Evolutionary conservation across 2,329 filamentous ascomycete species (phyloP).

Genomic region (Aureobasidium melanogenum): DNA sequence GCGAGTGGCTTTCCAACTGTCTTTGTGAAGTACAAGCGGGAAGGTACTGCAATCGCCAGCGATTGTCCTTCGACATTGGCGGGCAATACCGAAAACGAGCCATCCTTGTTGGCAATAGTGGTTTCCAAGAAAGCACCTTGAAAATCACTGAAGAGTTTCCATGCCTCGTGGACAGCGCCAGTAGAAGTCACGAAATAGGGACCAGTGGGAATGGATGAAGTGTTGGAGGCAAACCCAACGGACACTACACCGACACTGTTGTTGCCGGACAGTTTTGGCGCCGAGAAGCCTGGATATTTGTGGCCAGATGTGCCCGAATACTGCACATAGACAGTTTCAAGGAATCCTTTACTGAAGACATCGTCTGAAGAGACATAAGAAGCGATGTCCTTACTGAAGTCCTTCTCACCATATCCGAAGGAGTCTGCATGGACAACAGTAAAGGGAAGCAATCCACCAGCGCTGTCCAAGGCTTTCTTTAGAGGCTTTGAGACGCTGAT

Average conservation of each 20-base stretch:
- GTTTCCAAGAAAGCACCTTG: slow-evolving; percentile 43
- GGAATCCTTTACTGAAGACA: slow-evolving; percentile 33
- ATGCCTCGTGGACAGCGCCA: slow-evolving; percentile 41
- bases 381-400: slow-evolving; percentile 21
- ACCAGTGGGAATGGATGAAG: slow-evolving; percentile 31
- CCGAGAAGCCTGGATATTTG: slow-evolving; percentile 9
- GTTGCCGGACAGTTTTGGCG: slow-evolving; percentile 2
- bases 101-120: slow-evolving; percentile 29
- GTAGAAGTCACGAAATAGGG: slow-evolving; percentile 43
- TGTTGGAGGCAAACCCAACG: slow-evolving; percentile 15
- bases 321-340: slow-evolving; percentile 20
- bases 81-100: slow-evolving; percentile 35
- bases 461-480: slow-evolving; percentile 15
- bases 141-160: slow-evolving; percentile 41
- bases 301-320: background rate
- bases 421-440: slow-evolving; percentile 28
- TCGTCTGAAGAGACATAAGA: slow-evolving; percentile 30
- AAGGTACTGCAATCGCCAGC: slow-evolving; percentile 46
- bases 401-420: slow-evolving; percentile 16
- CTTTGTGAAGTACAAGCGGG: slow-evolving; percentile 49
- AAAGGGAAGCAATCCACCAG: slow-evolving; percentile 29
- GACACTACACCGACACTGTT: slow-evolving; percentile 13
- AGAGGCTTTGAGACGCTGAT: slow-evolving; percentile 20
- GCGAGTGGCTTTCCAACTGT: slow-evolving; percentile 48
- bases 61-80: slow-evolving; percentile 36